A percentile compares a stretch with the other conserved stretches of the same genome.
These are phyloP conservation scores for Botrytis cinerea DNA, from an alignment of 2,329 filamentous ascomycete species.

Conservation along the genomic window DNA sequence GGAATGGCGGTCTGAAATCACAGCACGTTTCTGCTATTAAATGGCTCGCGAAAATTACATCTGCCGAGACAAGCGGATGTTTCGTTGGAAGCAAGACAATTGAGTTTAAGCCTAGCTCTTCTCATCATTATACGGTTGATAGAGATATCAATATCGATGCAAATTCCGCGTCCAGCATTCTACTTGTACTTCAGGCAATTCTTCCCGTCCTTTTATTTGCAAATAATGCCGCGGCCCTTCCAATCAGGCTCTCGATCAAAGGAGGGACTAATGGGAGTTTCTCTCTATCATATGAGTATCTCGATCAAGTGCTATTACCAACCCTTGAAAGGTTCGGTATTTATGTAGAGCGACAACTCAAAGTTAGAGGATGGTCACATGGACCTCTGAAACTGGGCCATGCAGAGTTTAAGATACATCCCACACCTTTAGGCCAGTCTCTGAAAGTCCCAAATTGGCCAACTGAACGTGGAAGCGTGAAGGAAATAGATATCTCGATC, in stretches of 20 bases:
- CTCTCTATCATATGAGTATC: constrained; percentile 61
- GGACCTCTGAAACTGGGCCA: constrained; percentile 36
- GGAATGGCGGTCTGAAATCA: constrained; percentile 51
- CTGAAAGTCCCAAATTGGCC: constrained; percentile 43
- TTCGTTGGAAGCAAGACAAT: constrained; percentile 49
- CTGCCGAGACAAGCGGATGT: constrained; percentile 53
- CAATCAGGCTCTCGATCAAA: constrained; percentile 53
- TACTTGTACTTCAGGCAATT: constrained; percentile 62
- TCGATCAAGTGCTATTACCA: constrained; percentile 62
- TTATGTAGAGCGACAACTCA: constrained; percentile 49
- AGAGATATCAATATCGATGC: constrained; percentile 53
- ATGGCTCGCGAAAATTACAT: constrained; percentile 55
- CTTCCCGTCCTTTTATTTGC: constrained; percentile 61
- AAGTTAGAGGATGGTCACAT: constrained; percentile 52
- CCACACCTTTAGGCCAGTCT: constrained; percentile 44
- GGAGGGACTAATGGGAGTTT: constrained; percentile 62
- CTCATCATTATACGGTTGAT: constrained; percentile 37
- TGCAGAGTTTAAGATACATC: constrained; percentile 50
- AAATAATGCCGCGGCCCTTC: constrained; percentile 46
- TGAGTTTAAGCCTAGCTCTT: constrained; percentile 40
- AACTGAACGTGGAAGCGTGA: constrained; percentile 43
- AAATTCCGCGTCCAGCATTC: constrained; percentile 55
- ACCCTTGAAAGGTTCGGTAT: constrained; percentile 55
- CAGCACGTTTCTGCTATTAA: constrained; percentile 60
- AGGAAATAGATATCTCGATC: constrained; percentile 53